These are phyloP conservation scores for Agaricus blazei DNA, from an alignment of 768 basidiomycete species.

Conservation along the genomic window DNA sequence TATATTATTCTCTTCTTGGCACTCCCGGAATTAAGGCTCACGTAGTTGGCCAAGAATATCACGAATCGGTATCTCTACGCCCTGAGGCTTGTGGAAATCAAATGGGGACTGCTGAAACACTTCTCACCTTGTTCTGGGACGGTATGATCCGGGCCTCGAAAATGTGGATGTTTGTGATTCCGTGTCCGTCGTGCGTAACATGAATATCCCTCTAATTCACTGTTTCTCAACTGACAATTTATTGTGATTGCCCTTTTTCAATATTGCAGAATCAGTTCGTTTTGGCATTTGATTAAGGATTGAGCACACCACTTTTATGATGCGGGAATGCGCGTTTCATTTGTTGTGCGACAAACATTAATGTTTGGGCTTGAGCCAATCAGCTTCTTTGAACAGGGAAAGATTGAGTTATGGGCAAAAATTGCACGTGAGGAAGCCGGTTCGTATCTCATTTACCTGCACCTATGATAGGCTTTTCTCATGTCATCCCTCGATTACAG, in stretches of 20 bases:
- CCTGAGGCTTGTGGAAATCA: conserved; percentile 82
- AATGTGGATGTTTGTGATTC: conserved; percentile 84
- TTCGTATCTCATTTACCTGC: conserved; percentile 25
- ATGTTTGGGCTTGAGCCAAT: conserved; percentile 63
- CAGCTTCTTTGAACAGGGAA: conserved; percentile 77
- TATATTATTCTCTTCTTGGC: conserved; percentile 26
- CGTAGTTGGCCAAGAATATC: conserved; percentile 50
- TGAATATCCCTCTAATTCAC: not conserved
- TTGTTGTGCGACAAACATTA: conserved; percentile 80
- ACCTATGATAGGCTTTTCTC: not conserved
- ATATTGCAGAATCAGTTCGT: conserved; percentile 49
- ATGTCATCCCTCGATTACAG: conserved; percentile 27
- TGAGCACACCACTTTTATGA: conserved; percentile 82
- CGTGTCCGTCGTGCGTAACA: conserved; percentile 68
- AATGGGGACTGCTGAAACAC: conserved; percentile 37
- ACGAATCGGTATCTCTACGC: conserved; percentile 81
- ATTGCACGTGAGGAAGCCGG: conserved; percentile 71
- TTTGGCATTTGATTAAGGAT: conserved; percentile 71
- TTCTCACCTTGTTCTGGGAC: not conserved
- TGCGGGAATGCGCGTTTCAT: conserved; percentile 80
- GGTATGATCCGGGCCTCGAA: conserved; percentile 44
- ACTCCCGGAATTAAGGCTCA: not conserved
- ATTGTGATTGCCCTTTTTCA: not conserved
- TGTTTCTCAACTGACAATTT: not conserved
- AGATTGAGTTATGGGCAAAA: conserved; percentile 72